These are phyloP conservation scores for Geosmithia morbida DNA, from an alignment of 2,329 filamentous ascomycete species.

Conservation along the genomic window DNA sequence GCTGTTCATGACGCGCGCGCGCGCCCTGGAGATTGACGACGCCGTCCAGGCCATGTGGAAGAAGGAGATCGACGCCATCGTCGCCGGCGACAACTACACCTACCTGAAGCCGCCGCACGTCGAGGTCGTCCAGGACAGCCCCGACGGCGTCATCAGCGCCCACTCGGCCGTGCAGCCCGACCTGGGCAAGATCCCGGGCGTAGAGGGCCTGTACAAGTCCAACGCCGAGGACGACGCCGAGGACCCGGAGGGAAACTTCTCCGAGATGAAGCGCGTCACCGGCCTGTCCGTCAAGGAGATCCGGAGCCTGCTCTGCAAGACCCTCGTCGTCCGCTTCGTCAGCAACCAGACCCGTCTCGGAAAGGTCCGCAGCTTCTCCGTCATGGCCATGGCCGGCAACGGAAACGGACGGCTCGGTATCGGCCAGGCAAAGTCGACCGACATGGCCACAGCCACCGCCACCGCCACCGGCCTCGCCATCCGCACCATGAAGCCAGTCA, in stretches of 20 bases:
- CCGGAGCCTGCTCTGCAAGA: conserved; percentile 48
- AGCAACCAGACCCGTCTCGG: conserved; percentile 92
- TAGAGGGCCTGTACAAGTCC: conserved; percentile 34
- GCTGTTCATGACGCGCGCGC: conserved; percentile 16
- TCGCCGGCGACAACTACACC: conserved; percentile 12
- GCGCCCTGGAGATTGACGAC: conserved; percentile 22
- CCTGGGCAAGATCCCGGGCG: conserved; percentile 38
- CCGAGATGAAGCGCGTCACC: conserved; percentile 38
- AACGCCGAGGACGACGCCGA: conserved; percentile 35
- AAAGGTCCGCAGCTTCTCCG: conserved; percentile 68
- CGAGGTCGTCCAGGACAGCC: conserved; percentile 21
- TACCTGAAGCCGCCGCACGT: conserved; percentile 17
- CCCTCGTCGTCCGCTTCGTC: conserved; percentile 59
- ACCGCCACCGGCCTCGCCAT: conserved; percentile 75
- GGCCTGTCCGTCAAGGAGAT: conserved; percentile 39
- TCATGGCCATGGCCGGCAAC: conserved; percentile 75
- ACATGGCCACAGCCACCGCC: conserved; percentile 48
- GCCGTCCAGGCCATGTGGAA: conserved; percentile 19
- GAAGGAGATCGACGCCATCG: conserved; percentile 20
- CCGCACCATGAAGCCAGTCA: conserved; percentile 84
- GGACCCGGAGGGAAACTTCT: conserved; percentile 35
- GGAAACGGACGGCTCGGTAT: conserved; percentile 73
- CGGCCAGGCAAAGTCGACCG: conserved; percentile 78
- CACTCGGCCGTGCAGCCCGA: conserved; percentile 31
- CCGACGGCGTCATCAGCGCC: conserved; percentile 15